phyloP scores from a whole-genome alignment of 2,329 filamentous ascomycete species.

The Periglandula ipomoeae region DNA sequence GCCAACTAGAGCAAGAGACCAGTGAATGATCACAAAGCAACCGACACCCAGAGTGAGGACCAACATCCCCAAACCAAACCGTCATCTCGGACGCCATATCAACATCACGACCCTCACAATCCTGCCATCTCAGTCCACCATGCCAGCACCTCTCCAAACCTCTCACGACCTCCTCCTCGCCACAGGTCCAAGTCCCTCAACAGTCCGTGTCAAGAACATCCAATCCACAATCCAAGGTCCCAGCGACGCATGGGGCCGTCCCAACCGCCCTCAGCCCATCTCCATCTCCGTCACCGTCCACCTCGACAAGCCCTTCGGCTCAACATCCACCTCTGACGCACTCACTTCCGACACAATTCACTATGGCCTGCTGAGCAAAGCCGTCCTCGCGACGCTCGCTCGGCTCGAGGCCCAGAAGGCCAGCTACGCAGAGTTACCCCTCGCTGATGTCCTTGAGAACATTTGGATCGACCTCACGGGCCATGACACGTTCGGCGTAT shows the following conservation, averaged over 20 bases:
- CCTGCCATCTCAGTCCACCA: background rate
- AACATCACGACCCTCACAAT: background rate
- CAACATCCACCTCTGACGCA: conserved; percentile 48
- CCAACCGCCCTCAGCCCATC: conserved; percentile 49
- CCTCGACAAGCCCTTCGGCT: conserved; percentile 45
- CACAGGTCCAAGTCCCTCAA: conserved; percentile 25
- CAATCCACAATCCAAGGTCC: conserved; percentile 46
- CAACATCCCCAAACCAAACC: too few relatives aligned
- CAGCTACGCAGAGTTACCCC: conserved; percentile 7
- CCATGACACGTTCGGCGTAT: conserved; percentile 10
- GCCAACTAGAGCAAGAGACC: too few relatives aligned
- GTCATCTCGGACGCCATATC: background rate
- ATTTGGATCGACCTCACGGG: conserved; percentile 26
- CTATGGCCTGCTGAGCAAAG: conserved; percentile 63
- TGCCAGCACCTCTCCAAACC: conserved; percentile 1
- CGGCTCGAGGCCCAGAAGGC: conserved; percentile 11
- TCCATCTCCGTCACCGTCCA: conserved; percentile 50
- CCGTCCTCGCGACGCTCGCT: conserved; percentile 41
- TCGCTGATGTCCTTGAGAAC: conserved; percentile 20
- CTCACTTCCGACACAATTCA: conserved; percentile 65
- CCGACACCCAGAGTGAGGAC: too few relatives aligned
- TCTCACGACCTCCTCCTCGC: conserved; percentile 5
- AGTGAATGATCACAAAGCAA: too few relatives aligned
- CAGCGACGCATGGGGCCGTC: conserved; percentile 60
- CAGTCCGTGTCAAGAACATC: conserved; percentile 55